Evolutionary conservation across 139 green algal species (phyloP).

Genomic region (Auxenochlorella pyrenoidosa): DNA sequence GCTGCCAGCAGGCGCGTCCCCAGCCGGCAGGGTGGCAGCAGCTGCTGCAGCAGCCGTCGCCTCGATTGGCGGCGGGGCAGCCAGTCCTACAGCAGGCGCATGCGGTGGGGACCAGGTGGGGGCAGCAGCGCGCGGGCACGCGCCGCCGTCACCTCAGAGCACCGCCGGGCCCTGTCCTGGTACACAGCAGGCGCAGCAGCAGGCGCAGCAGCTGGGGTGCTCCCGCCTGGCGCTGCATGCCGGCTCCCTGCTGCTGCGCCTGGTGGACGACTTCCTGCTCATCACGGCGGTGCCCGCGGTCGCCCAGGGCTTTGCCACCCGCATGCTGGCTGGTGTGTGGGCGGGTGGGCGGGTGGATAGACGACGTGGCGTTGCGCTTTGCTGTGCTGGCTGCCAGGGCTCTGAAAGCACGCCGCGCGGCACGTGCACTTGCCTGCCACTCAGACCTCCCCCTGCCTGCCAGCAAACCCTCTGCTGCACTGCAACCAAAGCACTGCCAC

Average conservation of each 20-base stretch:
- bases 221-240: background rate
- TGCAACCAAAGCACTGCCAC: background rate
- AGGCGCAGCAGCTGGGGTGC: background rate
- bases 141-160: background rate
- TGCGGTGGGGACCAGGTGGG: background rate
- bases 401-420: too few species aligned
- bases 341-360: too few species aligned
- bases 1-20: background rate
- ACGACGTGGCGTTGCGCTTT: too few species aligned
- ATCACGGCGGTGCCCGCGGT: slow-evolving; percentile 70
- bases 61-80: background rate
- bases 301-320: slow-evolving; percentile 60
- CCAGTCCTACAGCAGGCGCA: background rate
- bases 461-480: background rate
- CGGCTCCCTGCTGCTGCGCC: slow-evolving; percentile 73
- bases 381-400: too few species aligned
- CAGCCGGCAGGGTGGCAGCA: background rate
- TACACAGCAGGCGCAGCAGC: background rate
- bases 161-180: background rate
- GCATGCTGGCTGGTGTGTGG: slow-evolving; percentile 49
- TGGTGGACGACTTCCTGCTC: slow-evolving; percentile 92
- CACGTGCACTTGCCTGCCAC: too few species aligned
- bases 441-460: background rate
- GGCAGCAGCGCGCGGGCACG: background rate
- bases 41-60: slow-evolving; percentile 6